Evolutionary conservation across 208 protist species (phyloP), one percentile per base, ranked within the genome.

Genomic region (Tetramitus jugosus): DNA sequence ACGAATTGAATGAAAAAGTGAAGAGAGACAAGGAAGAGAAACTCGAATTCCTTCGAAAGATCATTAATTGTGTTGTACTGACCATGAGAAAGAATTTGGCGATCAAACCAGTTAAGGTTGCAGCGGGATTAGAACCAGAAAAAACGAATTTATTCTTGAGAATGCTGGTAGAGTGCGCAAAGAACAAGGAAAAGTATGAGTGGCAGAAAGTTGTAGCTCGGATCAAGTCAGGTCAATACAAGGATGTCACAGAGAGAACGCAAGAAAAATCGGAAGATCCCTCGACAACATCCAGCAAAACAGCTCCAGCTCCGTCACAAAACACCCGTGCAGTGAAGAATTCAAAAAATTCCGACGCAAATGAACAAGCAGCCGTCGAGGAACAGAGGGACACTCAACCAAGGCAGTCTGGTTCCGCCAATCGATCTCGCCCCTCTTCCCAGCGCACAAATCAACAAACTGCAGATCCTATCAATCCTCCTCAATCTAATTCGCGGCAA

Each of bases 261-360:
- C n/a, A 79, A 31, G n/a, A 69, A 79, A 69, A 52, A 76, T 7
- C 2, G 33, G 76, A 78, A 72, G n/a, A n/a, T n/a, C n/a, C n/a
- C n/a, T n/a, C n/a, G 76, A 3, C n/a, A 13, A 1, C 71, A 1
- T 2, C 1, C 35, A 40, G 35, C 26, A n/a, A 74, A 26, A 52
- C 49, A 35, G 43, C 17, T 4, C 42, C 52, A 79, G 17, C 35
- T 23, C 35, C 14, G 3, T 39, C 14, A 3, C 33, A 14, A 7
- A 14, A 3, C 20, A 33, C 17, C 23, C 69, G 33, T n/a, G n/a
- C 52, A 53, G 79, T 61, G 35, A 79, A n/a, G 10, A n/a, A 17
- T 23, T 39, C 4, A 13, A 13, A 26, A n/a, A n/a, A n/a, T n/a
- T n/a, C n/a, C n/a, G n/a, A n/a, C n/a, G n/a, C n/a, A n/a, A n/a